Evolutionary conservation across 1,284 basidiomycete genomes (phyloP).

Genomic region (Leccinum griseonigrum): DNA sequence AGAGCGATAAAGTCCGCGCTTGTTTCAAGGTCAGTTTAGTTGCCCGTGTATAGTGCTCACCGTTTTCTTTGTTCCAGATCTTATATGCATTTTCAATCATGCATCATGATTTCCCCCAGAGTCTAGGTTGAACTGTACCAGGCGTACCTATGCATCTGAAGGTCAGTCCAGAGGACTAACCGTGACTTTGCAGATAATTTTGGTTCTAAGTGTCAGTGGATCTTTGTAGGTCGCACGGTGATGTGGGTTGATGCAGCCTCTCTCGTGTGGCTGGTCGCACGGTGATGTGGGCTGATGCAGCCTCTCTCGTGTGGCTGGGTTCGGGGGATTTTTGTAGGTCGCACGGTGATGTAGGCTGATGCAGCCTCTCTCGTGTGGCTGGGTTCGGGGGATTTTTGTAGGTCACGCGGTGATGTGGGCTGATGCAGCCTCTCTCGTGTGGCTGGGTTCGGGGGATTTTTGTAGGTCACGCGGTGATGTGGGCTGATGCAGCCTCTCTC

Average conservation of each 20-base stretch:
- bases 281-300: neutral
- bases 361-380: neutral
- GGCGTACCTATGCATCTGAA: neutral
- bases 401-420: too few relatives aligned
- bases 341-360: neutral
- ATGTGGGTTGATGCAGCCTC: neutral
- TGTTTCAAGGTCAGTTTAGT: neutral
- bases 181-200: neutral
- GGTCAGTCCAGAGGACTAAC: neutral
- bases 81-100: neutral
- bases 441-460: too few relatives aligned
- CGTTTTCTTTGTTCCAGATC: neutral
- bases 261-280: neutral
- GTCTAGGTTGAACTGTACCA: neutral
- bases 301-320: neutral
- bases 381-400: neutral
- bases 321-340: neutral
- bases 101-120: neutral
- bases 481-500: too few relatives aligned
- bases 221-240: neutral
- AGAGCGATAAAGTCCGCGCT: neutral
- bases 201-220: neutral
- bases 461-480: too few relatives aligned
- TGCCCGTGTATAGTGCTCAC: neutral
- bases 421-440: too few relatives aligned